phyloP scores from a whole-genome alignment of 495 filamentous ascomycete species.

The Jackrogersella minutella region DNA sequence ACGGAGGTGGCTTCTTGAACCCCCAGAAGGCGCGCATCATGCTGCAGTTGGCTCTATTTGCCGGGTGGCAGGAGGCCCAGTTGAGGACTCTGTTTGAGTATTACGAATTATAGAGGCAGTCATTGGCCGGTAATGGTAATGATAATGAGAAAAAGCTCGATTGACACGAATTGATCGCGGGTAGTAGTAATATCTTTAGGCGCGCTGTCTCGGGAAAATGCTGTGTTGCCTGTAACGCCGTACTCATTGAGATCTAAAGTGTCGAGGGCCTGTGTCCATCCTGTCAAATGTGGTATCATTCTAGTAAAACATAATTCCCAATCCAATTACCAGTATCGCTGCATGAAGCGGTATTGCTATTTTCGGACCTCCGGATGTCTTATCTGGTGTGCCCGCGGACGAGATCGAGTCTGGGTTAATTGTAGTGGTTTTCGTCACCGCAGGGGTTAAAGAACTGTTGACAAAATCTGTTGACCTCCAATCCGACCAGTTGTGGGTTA shows the following conservation, averaged over 20 bases:
- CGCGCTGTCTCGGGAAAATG: not conserved
- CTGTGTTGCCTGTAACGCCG: not conserved
- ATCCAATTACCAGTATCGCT: not conserved
- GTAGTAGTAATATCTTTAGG: not conserved
- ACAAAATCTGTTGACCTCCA: slow-evolving; percentile 51
- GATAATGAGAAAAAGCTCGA: not conserved
- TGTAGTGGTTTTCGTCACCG: slow-evolving; percentile 42
- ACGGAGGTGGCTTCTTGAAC: slow-evolving; percentile 45
- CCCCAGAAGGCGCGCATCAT: slow-evolving; percentile 49
- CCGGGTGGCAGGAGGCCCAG: slow-evolving; percentile 34
- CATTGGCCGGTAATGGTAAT: not conserved
- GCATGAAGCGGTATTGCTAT: not conserved
- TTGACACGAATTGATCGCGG: not conserved
- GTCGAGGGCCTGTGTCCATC: not conserved
- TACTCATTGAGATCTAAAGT: slow-evolving; percentile 1
- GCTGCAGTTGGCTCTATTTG: slow-evolving; percentile 45
- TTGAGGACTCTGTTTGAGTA: slow-evolving; percentile 27
- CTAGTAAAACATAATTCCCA: slow-evolving; percentile 19
- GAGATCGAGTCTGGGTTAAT: slow-evolving; percentile 20
- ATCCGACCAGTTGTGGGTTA: slow-evolving; percentile 52
- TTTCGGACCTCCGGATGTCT: slow-evolving; percentile 12
- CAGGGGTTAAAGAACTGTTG: slow-evolving; percentile 42
- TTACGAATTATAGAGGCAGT: slow-evolving; percentile 11
- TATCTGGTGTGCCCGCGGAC: slow-evolving; percentile 12
- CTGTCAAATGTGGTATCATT: not conserved